A percentile compares a stretch with the other conserved stretches of the same genome.
phyloP scores from a whole-genome alignment of 345 rosid species.

The Citrus inodora region DNA sequence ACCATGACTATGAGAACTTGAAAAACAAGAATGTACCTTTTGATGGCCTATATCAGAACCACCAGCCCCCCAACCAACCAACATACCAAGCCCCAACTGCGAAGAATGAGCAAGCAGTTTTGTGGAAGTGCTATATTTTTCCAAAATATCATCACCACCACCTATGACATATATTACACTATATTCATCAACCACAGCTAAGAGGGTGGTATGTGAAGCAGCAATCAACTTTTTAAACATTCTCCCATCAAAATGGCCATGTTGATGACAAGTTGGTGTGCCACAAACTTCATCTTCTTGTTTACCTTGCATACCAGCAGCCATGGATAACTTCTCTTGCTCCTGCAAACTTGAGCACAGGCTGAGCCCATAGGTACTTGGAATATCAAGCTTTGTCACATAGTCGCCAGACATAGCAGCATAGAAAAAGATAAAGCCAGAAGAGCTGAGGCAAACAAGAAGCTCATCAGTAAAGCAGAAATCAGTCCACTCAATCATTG shows the following conservation, averaged over 20 bases:
- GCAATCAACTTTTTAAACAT: constrained; percentile 68
- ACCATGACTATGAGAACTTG: constrained; percentile 8
- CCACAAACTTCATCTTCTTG: constrained; percentile 30
- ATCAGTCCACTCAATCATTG: constrained; percentile 65
- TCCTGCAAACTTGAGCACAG: constrained; percentile 29
- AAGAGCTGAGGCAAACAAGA: constrained; percentile 78
- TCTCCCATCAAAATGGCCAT: constrained; percentile 32
- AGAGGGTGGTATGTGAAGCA: constrained; percentile 64
- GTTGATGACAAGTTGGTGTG: constrained; percentile 24
- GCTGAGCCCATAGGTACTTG: constrained; percentile 44
- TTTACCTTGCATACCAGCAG: constrained; percentile 26
- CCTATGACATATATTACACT: constrained; percentile 60
- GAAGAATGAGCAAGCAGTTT: constrained; percentile 49
- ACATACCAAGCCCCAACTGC: constrained; percentile 56
- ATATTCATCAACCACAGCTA: constrained; percentile 78
- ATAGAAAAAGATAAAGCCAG: constrained; percentile 64
- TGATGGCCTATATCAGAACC: constrained; percentile 64
- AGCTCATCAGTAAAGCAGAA: constrained; percentile 72
- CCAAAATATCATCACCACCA: constrained; percentile 48
- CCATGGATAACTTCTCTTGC: constrained; percentile 24
- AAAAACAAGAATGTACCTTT: constrained; percentile 23
- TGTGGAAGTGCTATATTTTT: constrained; percentile 26
- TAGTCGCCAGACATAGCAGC: constrained; percentile 61
- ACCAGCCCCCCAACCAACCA: constrained; percentile 73
- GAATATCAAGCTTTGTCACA: constrained; percentile 57